Evolutionary conservation across 192 early-diverging fungal species (phyloP).

Genomic region (Glomus cerebriforme): DNA sequence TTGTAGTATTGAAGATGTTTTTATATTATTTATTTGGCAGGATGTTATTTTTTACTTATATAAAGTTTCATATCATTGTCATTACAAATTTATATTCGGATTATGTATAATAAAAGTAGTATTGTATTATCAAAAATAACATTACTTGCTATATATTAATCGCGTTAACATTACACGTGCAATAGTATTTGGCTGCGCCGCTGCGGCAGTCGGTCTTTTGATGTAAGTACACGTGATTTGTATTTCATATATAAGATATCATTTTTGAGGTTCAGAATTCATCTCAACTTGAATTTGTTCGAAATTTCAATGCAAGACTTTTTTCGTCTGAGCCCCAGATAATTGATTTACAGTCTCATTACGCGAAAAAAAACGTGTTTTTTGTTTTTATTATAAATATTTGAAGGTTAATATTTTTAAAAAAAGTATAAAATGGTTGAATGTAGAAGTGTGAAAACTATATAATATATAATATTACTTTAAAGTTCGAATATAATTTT

Average conservation of each 20-base stretch:
- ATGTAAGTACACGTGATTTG: no score
- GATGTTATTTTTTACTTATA: no score
- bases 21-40: no score
- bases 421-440: neutral
- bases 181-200: no score
- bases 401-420: neutral
- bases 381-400: neutral
- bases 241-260: no score
- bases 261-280: neutral
- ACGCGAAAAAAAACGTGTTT: neutral
- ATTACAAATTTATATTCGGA: no score
- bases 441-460: neutral
- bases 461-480: neutral
- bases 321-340: neutral
- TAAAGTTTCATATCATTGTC: no score
- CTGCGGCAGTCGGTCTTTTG: no score
- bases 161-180: no score
- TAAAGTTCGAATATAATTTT: neutral
- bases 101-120: no score
- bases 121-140: no score
- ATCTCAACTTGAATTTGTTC: neutral
- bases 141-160: no score
- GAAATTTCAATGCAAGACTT: neutral
- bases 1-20: constrained; percentile 25
- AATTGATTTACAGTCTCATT: neutral